Evolutionary conservation across 2,329 filamentous ascomycete species (phyloP), one percentile per base, ranked within the genome.

Genomic region (Xylariaceae sp.): DNA sequence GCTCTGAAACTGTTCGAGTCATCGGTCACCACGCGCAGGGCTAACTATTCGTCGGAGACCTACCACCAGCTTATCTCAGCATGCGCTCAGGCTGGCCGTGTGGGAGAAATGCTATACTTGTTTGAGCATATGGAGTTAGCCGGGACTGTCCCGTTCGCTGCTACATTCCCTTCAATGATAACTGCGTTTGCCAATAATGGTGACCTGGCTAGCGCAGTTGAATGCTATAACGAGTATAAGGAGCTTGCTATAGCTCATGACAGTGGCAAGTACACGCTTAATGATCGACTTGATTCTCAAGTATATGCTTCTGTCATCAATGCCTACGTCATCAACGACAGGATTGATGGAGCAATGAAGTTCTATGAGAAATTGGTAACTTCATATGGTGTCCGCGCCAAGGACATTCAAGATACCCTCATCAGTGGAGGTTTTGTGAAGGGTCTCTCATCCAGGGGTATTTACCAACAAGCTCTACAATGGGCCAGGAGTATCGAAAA

Each of bases 201-300:
- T 43, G 92, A 97, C 69, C 76, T 97, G 37, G 81, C 86, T 64
- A 95, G 89, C 63, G 94, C 92, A 16, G 90, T 97, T 6, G 92
- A 96, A 70, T 92, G 91, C 73, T 99, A 97, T 75, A 93, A 95
- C 60, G 91, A 96, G 73, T 97, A 97, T 79, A 91, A 91, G 67
- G 83, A 85, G 39, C 79, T 97, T 35, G 92, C 93, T n/a, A 84
- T 97, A 46, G 86, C 88, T 32, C 83, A 94, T 69, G 89, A 97
- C 70, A 84, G 81, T 32, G 92, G 92, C 52, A 78, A 85, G 54
- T 78, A 86, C 40, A 82, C 82, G 15, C 77, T 92, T 8, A 79
- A 87, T 40, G 81, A 88, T 58, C 86, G 92, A 44, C 81, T 89
- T 41, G 93, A 97, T 68, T 84, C 87, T 23, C 81, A 91, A 60